phyloP scores from a whole-genome alignment of 345 rosid genomes.

The Lepidium sativum region DNA sequence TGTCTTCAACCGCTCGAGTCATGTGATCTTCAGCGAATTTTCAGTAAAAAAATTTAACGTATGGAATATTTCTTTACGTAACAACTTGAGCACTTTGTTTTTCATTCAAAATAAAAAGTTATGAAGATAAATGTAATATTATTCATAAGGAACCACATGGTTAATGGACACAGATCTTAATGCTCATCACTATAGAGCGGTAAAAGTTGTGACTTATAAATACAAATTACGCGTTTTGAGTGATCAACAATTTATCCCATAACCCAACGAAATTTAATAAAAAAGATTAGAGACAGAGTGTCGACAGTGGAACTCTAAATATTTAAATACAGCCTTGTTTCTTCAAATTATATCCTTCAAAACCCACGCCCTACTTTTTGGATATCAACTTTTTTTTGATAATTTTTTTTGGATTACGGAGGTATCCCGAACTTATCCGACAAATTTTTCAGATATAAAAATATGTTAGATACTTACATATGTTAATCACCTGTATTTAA shows the following conservation, averaged over 20 bases:
- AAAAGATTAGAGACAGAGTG: not conserved
- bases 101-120: not conserved
- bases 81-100: not conserved
- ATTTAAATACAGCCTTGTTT: not conserved
- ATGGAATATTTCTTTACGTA: not conserved
- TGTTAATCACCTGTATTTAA: too few relatives aligned
- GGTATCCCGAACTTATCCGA: too few relatives aligned
- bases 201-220: not conserved
- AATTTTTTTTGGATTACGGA: too few relatives aligned
- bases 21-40: too few relatives aligned
- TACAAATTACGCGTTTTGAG: constrained; percentile 1
- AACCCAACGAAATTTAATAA: not conserved
- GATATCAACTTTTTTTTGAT: too few relatives aligned
- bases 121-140: not conserved
- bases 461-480: too few relatives aligned
- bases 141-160: not conserved
- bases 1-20: too few relatives aligned
- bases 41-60: too few relatives aligned
- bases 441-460: too few relatives aligned
- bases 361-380: not conserved
- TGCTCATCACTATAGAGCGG: not conserved
- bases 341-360: not conserved
- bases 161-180: not conserved
- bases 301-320: not conserved
- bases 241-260: not conserved